Evolutionary conservation across 768 basidiomycete species (phyloP).

Genomic region (Termitomyces sp.): DNA sequence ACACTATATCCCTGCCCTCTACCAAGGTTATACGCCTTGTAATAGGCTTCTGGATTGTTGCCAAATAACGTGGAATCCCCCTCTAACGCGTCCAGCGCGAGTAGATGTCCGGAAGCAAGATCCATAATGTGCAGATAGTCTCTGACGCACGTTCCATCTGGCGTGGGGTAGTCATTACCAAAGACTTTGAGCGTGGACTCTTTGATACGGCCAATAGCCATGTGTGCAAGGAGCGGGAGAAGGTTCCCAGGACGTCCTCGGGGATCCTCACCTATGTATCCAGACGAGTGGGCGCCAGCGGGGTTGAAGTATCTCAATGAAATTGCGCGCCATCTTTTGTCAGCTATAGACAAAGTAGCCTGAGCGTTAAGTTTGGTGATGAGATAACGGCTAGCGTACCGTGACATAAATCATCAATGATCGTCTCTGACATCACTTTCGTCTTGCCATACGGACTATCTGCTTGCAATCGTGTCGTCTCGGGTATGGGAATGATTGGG

Average conservation of each 20-base stretch:
- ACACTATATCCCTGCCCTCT: slow-evolving; percentile 91
- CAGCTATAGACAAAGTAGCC: slow-evolving; percentile 39
- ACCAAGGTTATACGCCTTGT: slow-evolving; percentile 95
- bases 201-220: slow-evolving; percentile 85
- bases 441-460: slow-evolving; percentile 94
- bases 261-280: slow-evolving; percentile 95
- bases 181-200: slow-evolving; percentile 75
- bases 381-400: slow-evolving; percentile 34
- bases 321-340: slow-evolving; percentile 72
- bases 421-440: slow-evolving; percentile 91
- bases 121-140: slow-evolving; percentile 94
- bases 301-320: slow-evolving; percentile 98
- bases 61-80: slow-evolving; percentile 57
- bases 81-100: slow-evolving; percentile 80
- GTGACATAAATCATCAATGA: slow-evolving; percentile 84
- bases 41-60: slow-evolving; percentile 49
- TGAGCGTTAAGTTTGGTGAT: not conserved
- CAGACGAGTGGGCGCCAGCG: slow-evolving; percentile 97
- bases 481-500: slow-evolving; percentile 87
- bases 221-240: slow-evolving; percentile 87
- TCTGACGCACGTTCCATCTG: slow-evolving; percentile 95
- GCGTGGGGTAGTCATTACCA: slow-evolving; percentile 95
- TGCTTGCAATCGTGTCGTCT: slow-evolving; percentile 80
- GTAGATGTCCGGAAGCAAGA: slow-evolving; percentile 88
- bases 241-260: slow-evolving; percentile 92